Base-by-base conservation (phyloP, 805 yeast genomes). In the Komagataella mondaviorum region DNA sequence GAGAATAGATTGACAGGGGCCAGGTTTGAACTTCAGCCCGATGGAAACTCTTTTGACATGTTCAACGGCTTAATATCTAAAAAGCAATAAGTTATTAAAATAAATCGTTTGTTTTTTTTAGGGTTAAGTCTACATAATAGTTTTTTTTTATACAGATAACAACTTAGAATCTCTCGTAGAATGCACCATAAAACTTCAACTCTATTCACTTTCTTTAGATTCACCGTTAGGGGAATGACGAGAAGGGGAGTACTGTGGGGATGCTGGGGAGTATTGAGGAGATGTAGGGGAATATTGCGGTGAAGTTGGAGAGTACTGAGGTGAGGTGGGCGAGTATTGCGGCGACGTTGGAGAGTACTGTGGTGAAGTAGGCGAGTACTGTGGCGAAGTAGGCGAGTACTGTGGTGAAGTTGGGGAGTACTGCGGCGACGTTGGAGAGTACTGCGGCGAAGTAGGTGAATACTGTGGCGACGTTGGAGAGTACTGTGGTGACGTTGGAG, bases 41-140 rank as follows among this genome's bases (percentile, higher is more conserved):
- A 93, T 65, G 99, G 99, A 1, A 93, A 93, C 63, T 88, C 97
- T 3, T 93, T 93, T 61, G 98, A 93, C 63, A 90, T 93, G 75
- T 85, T 93, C 70, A 84, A 77, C 57, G 98, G 98, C 0, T 71
- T 93, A 56, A 85, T 91, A 16, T 85, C 82, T 17, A 81, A 71
- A 54, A 84, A 81, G 60, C 65, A 67, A 6, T 57, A 49, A 49
- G 6, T 36, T 43, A 51, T 51, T 49, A 46, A 24, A 45, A 51
- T 24, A 45, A 46, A 36, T 48, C 45, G 47, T 45, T 49, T 36
- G 45, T 44, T 36, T 44, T 24, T 44, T 49, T 44, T 16, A 30
- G 45, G 7, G 18, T 44, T 12, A 47, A 36, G 20, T 23, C 36
- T 30, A 47, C 45, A 44, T 18, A 20, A 20, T 48, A 36, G 20